These are phyloP conservation scores for Naganishia kalamii DNA, from an alignment of 768 basidiomycete species.

Conservation along the genomic window DNA sequence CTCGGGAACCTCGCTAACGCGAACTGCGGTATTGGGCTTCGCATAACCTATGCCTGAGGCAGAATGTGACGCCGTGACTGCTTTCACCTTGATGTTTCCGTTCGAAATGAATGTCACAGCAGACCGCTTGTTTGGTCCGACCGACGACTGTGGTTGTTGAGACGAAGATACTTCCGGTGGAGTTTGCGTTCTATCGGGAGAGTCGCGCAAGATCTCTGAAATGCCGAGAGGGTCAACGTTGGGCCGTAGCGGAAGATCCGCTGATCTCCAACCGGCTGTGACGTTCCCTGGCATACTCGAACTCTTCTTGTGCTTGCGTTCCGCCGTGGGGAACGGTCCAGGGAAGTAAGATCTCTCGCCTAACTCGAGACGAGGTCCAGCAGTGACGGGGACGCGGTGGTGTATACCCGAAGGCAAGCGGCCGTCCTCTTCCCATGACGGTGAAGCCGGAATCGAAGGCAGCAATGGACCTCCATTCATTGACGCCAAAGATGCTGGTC, in stretches of 20 bases:
- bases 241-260: background rate
- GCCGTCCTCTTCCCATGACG: conserved; percentile 4
- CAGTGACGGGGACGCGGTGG: too few species aligned
- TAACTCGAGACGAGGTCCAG: too few species aligned
- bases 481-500: conserved; percentile 7
- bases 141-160: background rate
- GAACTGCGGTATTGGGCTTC: too few species aligned
- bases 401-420: background rate
- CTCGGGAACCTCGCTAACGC: too few species aligned
- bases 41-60: too few species aligned
- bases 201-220: background rate
- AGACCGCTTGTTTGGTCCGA: background rate
- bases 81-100: background rate
- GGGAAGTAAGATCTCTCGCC: too few species aligned
- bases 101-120: background rate
- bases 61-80: background rate
- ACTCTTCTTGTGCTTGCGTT: background rate
- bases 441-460: conserved; percentile 5
- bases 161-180: background rate
- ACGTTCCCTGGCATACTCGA: background rate
- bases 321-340: background rate
- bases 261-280: background rate
- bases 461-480: conserved; percentile 4
- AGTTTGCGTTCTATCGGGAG: background rate
- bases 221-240: background rate